Base-by-base conservation (phyloP, 2,329 filamentous ascomycete genomes). In the Penicillium nordicum region DNA sequence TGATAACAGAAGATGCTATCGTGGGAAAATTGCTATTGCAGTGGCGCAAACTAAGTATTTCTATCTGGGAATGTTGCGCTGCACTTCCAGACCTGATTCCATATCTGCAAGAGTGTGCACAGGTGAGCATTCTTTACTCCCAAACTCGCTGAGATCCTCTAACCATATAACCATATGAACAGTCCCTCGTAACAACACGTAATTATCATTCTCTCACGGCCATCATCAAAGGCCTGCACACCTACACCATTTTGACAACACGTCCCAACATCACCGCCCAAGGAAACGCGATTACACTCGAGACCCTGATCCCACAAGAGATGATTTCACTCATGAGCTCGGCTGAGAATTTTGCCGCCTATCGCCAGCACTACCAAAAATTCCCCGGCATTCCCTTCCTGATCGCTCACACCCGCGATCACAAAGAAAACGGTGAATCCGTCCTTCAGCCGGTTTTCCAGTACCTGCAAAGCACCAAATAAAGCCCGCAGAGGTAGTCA, bases 191-290 rank as follows among this genome's bases (percentile, higher is more conserved):
- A 36, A 37, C 30, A 18, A 54, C 62, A 16, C 61, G 61, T 34
- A 72, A 75, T 51, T 77, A 76, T 48, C 68, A 76, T 41, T 73
- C 74, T 2, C 62, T 72, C 14, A 70, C 70, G 7, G 74, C 74
- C 9, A 63, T 76, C 18, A 57, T 75, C 5, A 64, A 67, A 25
- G 74, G 74, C 5, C 63, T 77, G 5, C 69, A 70, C n/a, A 68
- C 65, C 47, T 71, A 71, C 42, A 68, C 65, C 43, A 64, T 69
- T 27, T 61, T 64, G 3, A 65, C 64, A 14, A 63, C 67, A 8
- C 63, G 60, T 40, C 53, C 60, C 30, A 59, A 61, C 23, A 46
- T 50, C 45, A 58, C 53, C 21, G 55, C 53, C 18, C 43, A 53
- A 25, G 58, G 62, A 12, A 56, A 57, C 36, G 59, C 57, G 21